phyloP scores from a whole-genome alignment of 2,329 filamentous ascomycete genomes.

The Epichloe bromicola region DNA sequence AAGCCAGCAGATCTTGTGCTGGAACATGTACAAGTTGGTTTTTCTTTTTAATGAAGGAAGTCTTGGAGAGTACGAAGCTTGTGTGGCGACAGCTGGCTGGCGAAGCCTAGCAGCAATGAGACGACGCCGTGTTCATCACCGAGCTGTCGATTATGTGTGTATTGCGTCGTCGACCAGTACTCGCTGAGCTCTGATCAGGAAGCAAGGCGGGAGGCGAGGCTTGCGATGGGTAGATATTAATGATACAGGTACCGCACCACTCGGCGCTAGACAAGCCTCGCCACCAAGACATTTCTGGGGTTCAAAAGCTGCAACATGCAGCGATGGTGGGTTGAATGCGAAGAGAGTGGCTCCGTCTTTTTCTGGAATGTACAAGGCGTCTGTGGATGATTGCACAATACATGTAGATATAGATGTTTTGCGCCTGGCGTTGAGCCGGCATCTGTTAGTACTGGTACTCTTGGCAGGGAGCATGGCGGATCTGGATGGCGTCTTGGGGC shows the following conservation, averaged over 20 bases:
- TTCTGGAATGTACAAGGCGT: slow-evolving; percentile 6
- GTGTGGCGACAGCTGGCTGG: background rate
- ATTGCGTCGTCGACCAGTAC: background rate
- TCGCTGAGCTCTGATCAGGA: background rate
- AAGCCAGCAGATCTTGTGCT: slow-evolving; percentile 11
- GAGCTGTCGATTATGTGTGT: background rate
- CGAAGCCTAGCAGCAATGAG: background rate
- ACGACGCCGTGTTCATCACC: background rate
- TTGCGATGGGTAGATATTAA: background rate
- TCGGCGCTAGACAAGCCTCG: background rate
- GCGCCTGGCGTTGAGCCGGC: background rate
- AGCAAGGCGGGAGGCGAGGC: background rate
- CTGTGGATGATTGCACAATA: slow-evolving; percentile 3
- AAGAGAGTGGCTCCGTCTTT: slow-evolving; percentile 6
- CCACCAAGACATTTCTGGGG: background rate
- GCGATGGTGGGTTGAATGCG: background rate
- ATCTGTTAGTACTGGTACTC: slow-evolving; percentile 6
- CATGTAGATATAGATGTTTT: slow-evolving; percentile 13
- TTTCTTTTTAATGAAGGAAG: slow-evolving; percentile 2
- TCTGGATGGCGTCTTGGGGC: slow-evolving; percentile 10
- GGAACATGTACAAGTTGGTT: slow-evolving; percentile 13
- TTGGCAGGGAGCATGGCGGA: slow-evolving; percentile 10
- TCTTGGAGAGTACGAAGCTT: background rate
- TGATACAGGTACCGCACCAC: background rate
- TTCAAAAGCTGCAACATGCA: background rate